Conservation (phyloP, 179 eudicot genomes). For the Spergularia azorica region DNA sequence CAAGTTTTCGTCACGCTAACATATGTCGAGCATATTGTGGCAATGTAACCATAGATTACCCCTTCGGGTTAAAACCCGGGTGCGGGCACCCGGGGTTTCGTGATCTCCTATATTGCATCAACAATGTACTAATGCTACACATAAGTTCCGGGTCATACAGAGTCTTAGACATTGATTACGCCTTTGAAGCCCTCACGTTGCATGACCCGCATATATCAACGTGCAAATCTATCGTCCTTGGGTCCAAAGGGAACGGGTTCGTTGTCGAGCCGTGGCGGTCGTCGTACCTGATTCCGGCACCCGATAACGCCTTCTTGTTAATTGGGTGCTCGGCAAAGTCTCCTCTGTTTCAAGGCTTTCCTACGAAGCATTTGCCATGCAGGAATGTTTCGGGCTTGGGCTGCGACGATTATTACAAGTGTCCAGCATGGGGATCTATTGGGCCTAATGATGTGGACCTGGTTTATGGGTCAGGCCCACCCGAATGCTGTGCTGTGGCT, state of each 20-base stretch:
- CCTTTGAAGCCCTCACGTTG: conserved; percentile 66
- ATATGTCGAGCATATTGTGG: conserved; percentile 79
- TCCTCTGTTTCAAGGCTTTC: conserved; percentile 80
- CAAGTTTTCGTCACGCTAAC: conserved; percentile 39
- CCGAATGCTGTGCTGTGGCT: conserved; percentile 71
- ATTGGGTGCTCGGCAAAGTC: conserved; percentile 74
- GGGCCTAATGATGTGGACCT: conserved; percentile 52
- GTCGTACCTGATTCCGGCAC: conserved; percentile 56
- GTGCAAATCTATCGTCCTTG: conserved; percentile 67
- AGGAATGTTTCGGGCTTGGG: conserved; percentile 89
- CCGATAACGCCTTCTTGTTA: conserved; percentile 80
- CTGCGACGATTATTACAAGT: conserved; percentile 82
- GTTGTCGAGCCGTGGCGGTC: conserved; percentile 71
- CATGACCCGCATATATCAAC: conserved; percentile 89
- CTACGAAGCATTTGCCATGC: conserved; percentile 67
- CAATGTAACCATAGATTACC: conserved; percentile 74
- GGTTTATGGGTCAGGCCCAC: conserved; percentile 63
- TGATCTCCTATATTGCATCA: conserved; percentile 81
- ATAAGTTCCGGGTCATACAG: conserved; percentile 86
- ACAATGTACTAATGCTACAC: conserved; percentile 80
- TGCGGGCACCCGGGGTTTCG: conserved; percentile 90
- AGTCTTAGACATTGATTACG: conserved; percentile 82
- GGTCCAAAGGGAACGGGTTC: conserved; percentile 74
- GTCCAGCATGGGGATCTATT: conserved; percentile 72
- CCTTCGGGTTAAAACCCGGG: conserved; percentile 63